A percentile compares a stretch with the other conserved stretches of the same genome.
phyloP scores from a whole-genome alignment of 2,329 filamentous ascomycete species.

The Fusarium sacchari region DNA sequence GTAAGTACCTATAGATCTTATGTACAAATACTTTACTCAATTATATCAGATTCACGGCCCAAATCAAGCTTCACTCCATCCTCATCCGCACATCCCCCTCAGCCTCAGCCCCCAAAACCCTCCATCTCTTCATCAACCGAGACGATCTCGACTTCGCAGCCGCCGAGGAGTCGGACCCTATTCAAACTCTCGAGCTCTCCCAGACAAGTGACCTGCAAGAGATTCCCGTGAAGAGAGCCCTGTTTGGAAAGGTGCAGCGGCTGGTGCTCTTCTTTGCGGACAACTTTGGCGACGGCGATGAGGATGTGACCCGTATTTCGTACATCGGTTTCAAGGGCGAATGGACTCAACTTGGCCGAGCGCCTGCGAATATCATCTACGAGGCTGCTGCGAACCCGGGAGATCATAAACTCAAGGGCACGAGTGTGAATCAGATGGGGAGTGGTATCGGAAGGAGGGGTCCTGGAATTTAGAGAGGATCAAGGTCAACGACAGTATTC shows the following conservation, averaged over 20 bases:
- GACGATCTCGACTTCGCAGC: slow-evolving; percentile 86
- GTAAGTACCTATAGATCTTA: slow-evolving; percentile 60
- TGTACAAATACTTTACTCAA: background rate
- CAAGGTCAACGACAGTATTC: background rate
- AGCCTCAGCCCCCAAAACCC: slow-evolving; percentile 77
- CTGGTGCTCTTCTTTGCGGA: slow-evolving; percentile 90
- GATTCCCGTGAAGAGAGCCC: slow-evolving; percentile 84
- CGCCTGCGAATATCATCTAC: slow-evolving; percentile 85
- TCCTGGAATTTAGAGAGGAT: slow-evolving; percentile 44
- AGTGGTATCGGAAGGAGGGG: slow-evolving; percentile 60
- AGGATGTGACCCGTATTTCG: slow-evolving; percentile 79
- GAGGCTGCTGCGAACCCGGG: slow-evolving; percentile 92
- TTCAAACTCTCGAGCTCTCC: slow-evolving; percentile 80
- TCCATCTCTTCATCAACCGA: slow-evolving; percentile 89
- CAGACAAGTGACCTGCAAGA: slow-evolving; percentile 87
- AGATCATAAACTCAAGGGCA: slow-evolving; percentile 79
- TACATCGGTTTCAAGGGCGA: slow-evolving; percentile 96
- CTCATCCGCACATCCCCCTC: slow-evolving; percentile 82
- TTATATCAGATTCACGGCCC: slow-evolving; percentile 80
- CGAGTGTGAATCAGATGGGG: slow-evolving; percentile 64
- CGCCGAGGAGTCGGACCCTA: slow-evolving; percentile 74
- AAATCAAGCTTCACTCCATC: slow-evolving; percentile 91
- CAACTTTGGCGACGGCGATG: slow-evolving; percentile 84
- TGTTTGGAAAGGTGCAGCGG: slow-evolving; percentile 86
- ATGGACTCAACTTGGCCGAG: slow-evolving; percentile 81